A percentile compares a stretch with the other conserved stretches of the same genome.
These are phyloP conservation scores for Annulohypoxylon bovei DNA, from an alignment of 495 filamentous ascomycete genomes.

Conservation along the genomic window DNA sequence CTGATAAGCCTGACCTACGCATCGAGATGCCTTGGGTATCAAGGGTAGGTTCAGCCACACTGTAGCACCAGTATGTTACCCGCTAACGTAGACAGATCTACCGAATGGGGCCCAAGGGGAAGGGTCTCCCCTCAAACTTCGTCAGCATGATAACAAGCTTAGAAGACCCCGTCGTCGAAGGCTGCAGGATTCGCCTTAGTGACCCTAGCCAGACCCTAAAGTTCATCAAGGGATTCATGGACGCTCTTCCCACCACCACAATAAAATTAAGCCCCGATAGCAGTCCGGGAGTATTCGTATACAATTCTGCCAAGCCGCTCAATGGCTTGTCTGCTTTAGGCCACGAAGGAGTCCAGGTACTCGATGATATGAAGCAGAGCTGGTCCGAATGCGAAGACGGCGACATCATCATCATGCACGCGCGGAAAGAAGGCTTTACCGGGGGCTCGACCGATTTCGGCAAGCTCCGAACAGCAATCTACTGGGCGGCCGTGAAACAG, in stretches of 20 bases:
- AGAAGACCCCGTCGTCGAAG: constrained; percentile 72
- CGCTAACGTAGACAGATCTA: constrained; percentile 63
- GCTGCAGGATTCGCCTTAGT: constrained; percentile 66
- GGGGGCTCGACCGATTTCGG: constrained; percentile 85
- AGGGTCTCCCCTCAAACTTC: constrained; percentile 68
- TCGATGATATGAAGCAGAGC: constrained; percentile 36
- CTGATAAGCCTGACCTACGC: constrained; percentile 91
- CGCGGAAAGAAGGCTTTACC: constrained; percentile 69
- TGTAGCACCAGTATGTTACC: background rate
- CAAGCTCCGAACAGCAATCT: constrained; percentile 74
- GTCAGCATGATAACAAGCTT: constrained; percentile 75
- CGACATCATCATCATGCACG: constrained; percentile 82
- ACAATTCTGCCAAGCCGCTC: constrained; percentile 74
- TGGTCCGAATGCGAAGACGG: constrained; percentile 62
- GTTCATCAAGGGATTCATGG: constrained; percentile 76
- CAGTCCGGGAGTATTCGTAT: constrained; percentile 78
- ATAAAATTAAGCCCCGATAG: constrained; percentile 74
- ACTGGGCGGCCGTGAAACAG: constrained; percentile 69
- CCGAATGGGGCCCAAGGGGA: constrained; percentile 63
- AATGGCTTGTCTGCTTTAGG: constrained; percentile 79
- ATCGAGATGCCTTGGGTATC: constrained; percentile 47
- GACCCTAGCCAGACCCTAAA: constrained; percentile 54
- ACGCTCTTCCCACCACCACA: constrained; percentile 63
- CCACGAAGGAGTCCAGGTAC: constrained; percentile 63
- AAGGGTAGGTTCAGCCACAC: constrained; percentile 48